Conservation (phyloP, 2,329 filamentous ascomycete genomes). For the Penicillium sp. region DNA sequence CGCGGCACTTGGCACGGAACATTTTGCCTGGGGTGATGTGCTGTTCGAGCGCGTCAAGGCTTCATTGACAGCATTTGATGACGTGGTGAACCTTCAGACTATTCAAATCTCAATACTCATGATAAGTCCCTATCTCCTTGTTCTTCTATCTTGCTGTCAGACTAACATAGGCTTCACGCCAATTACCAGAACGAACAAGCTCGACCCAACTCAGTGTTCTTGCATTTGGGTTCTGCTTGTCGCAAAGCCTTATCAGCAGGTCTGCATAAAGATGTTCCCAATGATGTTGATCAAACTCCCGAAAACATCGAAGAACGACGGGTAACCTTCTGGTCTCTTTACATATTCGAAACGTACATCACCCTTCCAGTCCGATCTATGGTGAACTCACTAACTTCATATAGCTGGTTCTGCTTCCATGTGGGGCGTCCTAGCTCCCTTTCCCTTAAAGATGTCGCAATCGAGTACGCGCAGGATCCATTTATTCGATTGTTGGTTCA, state of each 20-base stretch:
- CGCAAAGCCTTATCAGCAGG: slow-evolving; percentile 47
- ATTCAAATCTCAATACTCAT: slow-evolving; percentile 46
- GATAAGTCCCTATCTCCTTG: slow-evolving; percentile 37
- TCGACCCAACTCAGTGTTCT: slow-evolving; percentile 44
- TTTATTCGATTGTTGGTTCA: slow-evolving; percentile 38
- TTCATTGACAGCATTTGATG: slow-evolving; percentile 38
- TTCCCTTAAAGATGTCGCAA: slow-evolving; percentile 36
- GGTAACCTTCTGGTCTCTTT: slow-evolving; percentile 42
- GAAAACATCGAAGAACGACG: slow-evolving; percentile 39
- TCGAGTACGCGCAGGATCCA: slow-evolving; percentile 40
- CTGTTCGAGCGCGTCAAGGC: slow-evolving; percentile 46
- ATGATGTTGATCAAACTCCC: slow-evolving; percentile 28
- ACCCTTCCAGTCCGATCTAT: not conserved
- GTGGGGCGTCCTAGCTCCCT: slow-evolving; percentile 44
- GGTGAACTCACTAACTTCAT: not conserved
- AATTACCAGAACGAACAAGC: slow-evolving; percentile 47
- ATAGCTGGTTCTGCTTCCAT: slow-evolving; percentile 46
- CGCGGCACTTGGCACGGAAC: slow-evolving; percentile 40
- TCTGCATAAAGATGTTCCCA: slow-evolving; percentile 43
- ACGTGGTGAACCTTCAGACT: slow-evolving; percentile 46
- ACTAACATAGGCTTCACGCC: slow-evolving; percentile 29
- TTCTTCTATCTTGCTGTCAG: not conserved
- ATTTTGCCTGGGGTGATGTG: slow-evolving; percentile 42
- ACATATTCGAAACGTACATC: slow-evolving; percentile 45
- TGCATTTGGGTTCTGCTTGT: slow-evolving; percentile 41